These are phyloP conservation scores for Platanthera guangdongensis DNA, from an alignment of 106 monocot genomes.

Conservation along the genomic window DNA sequence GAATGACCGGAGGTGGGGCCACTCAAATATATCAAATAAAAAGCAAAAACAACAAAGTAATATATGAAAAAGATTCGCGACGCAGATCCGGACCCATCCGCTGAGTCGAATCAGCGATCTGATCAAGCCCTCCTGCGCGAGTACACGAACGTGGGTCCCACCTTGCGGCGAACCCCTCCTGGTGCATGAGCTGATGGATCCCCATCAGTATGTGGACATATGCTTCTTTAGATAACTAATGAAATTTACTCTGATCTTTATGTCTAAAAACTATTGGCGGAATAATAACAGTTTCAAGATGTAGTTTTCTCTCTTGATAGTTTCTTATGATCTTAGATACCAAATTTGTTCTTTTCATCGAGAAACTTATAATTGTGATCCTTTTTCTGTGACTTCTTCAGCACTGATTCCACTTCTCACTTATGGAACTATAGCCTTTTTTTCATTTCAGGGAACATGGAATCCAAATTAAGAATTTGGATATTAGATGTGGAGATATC, in stretches of 20 bases:
- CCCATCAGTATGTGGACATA: background rate
- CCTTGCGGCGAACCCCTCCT: too few species aligned
- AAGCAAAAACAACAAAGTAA: too few species aligned
- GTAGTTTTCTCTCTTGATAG: background rate
- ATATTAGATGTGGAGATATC: conserved; percentile 57
- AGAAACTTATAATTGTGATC: background rate
- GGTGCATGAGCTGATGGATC: too few species aligned
- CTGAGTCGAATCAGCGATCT: too few species aligned
- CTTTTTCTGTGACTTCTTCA: background rate
- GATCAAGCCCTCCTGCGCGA: too few species aligned
- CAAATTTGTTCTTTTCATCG: background rate
- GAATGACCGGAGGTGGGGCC: too few species aligned
- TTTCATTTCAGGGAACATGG: conserved; percentile 55
- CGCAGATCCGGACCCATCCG: too few species aligned
- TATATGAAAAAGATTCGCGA: too few species aligned
- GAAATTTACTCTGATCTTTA: background rate
- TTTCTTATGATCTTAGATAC: conserved; percentile 1
- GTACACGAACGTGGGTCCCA: too few species aligned
- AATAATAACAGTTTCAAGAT: background rate
- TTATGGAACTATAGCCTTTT: conserved; percentile 5
- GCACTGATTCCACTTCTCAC: background rate
- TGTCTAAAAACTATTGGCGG: background rate
- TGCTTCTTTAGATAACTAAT: background rate
- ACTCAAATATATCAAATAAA: too few species aligned
- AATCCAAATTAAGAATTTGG: conserved; percentile 56